phyloP scores from a whole-genome alignment of 2,329 filamentous ascomycete species.

The Calonectria fujianensis region DNA sequence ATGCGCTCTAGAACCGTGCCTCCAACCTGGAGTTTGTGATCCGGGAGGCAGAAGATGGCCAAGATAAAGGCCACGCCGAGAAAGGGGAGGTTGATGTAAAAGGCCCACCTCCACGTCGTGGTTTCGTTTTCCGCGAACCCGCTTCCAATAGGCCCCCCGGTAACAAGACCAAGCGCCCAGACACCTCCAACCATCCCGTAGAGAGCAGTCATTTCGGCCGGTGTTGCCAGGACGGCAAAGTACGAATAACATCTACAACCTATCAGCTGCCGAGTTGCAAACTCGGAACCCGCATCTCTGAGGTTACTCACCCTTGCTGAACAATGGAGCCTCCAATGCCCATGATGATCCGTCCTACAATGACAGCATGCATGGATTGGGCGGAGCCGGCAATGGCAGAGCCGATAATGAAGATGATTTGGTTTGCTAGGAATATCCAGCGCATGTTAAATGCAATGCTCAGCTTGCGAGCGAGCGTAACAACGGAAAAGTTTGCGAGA shows the following conservation, averaged over 20 bases:
- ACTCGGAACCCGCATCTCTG: neutral
- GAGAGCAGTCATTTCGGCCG: conserved; percentile 49
- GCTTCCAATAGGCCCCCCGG: conserved; percentile 54
- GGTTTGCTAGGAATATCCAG: conserved; percentile 52
- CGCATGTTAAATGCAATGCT: conserved; percentile 59
- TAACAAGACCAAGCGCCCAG: conserved; percentile 51
- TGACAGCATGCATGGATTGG: conserved; percentile 54
- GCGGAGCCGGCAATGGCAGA: conserved; percentile 57
- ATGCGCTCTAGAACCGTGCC: conserved; percentile 46
- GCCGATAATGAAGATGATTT: conserved; percentile 55
- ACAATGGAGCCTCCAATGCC: conserved; percentile 57
- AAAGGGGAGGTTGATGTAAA: conserved; percentile 71
- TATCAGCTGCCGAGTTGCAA: neutral
- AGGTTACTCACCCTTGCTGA: conserved; percentile 56
- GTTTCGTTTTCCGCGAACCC: conserved; percentile 59
- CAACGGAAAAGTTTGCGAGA: conserved; percentile 58
- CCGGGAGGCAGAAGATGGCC: conserved; percentile 66
- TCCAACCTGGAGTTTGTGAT: conserved; percentile 51
- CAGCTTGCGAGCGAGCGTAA: conserved; percentile 60
- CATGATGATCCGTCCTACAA: conserved; percentile 58
- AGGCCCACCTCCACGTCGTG: conserved; percentile 67
- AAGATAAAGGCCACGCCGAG: conserved; percentile 64
- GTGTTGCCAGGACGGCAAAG: conserved; percentile 55
- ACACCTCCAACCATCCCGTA: conserved; percentile 55
- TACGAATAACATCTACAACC: conserved; percentile 36